These are phyloP conservation scores for Leccinum arenicola DNA, from an alignment of 768 basidiomycete species.

Conservation along the genomic window DNA sequence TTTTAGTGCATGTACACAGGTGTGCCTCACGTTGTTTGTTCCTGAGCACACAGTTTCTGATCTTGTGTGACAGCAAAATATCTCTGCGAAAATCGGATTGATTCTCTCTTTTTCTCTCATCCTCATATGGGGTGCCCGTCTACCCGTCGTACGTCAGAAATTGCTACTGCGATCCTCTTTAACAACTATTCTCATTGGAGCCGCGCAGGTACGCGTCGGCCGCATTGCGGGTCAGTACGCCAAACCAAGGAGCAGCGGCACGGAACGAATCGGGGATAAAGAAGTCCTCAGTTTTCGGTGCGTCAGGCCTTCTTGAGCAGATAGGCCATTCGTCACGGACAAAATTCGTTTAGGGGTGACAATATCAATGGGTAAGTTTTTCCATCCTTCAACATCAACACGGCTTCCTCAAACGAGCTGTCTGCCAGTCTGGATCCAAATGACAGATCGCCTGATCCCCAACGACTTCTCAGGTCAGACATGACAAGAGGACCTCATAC, in stretches of 20 bases:
- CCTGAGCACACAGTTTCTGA: conserved; percentile 10
- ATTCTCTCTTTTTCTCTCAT: conserved; percentile 95
- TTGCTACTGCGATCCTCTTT: not conserved
- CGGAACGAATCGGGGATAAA: conserved; percentile 71
- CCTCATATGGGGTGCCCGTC: conserved; percentile 87
- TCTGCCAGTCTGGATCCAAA: conserved; percentile 52
- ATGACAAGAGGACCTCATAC: not conserved
- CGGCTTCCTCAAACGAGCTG: not conserved
- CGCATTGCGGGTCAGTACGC: conserved; percentile 97
- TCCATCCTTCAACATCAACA: not conserved
- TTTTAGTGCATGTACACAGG: conserved; percentile 87
- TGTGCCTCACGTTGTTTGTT: conserved; percentile 34
- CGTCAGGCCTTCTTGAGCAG: conserved; percentile 17
- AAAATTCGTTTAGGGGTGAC: conserved; percentile 65
- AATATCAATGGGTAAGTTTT: conserved; percentile 83
- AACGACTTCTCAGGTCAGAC: conserved; percentile 71
- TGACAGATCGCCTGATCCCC: conserved; percentile 87
- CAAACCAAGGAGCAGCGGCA: conserved; percentile 84
- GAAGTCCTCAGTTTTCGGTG: conserved; percentile 88
- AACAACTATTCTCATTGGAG: conserved; percentile 4
- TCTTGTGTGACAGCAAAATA: conserved; percentile 60
- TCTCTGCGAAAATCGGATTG: conserved; percentile 83
- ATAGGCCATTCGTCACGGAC: not conserved
- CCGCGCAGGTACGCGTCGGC: conserved; percentile 67
- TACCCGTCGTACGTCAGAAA: conserved; percentile 73